Conservation (phyloP, 2,329 filamentous ascomycete genomes). For the Tolypocladium paradoxum region DNA sequence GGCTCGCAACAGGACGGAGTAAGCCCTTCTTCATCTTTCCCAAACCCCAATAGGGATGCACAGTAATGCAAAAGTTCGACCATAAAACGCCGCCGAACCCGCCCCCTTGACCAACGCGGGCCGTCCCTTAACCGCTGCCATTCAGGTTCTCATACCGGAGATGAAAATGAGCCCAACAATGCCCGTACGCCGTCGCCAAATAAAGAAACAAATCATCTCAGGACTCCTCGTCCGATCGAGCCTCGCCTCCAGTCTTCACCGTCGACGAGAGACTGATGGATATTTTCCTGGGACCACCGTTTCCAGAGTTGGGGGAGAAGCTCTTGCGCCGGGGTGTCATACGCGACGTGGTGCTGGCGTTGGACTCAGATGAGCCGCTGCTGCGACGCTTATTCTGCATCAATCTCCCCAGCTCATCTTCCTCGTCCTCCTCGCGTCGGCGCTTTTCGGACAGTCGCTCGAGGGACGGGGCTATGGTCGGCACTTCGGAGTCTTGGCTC, state of each 20-base stretch:
- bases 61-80: neutral
- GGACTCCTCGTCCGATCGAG: constrained; percentile 28
- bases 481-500: neutral
- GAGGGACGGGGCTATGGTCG: constrained; percentile 42
- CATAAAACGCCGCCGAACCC: neutral
- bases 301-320: constrained; percentile 29
- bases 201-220: constrained; percentile 7
- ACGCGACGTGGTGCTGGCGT: constrained; percentile 23
- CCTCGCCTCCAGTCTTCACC: constrained; percentile 27
- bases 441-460: constrained; percentile 83
- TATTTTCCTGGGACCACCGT: constrained; percentile 40
- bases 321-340: constrained; percentile 24
- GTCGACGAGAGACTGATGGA: constrained; percentile 44
- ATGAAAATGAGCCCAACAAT: neutral
- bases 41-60: neutral
- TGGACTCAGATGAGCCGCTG: constrained; percentile 39
- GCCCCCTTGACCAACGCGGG: neutral
- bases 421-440: constrained; percentile 77
- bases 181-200: constrained; percentile 9
- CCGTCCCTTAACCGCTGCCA: neutral
- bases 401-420: constrained; percentile 82
- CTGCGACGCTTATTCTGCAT: constrained; percentile 54
- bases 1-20: neutral
- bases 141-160: neutral
- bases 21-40: neutral